A percentile compares a stretch with the other conserved stretches of the same genome.
phyloP scores from a whole-genome alignment of 2,329 filamentous ascomycete species.

The Aspergillus pseudonomiae region DNA sequence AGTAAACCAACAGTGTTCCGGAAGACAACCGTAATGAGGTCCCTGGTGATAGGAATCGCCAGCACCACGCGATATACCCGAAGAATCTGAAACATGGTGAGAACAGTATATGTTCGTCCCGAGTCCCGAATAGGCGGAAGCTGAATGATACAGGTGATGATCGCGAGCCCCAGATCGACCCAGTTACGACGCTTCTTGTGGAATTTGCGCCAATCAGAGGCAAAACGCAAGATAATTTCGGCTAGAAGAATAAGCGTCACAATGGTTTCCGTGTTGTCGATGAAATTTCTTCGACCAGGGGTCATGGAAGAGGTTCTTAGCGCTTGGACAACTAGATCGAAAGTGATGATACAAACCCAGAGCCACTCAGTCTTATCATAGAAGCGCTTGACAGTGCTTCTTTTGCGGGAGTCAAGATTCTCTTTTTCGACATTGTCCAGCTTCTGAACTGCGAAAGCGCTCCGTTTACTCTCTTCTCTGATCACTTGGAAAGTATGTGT shows the following conservation, averaged over 20 bases:
- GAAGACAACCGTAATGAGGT: slow-evolving; percentile 82
- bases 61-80: slow-evolving; percentile 90
- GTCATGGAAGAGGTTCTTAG: slow-evolving; percentile 78
- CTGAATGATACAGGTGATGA: slow-evolving; percentile 83
- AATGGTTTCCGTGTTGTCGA: slow-evolving; percentile 71
- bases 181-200: slow-evolving; percentile 73
- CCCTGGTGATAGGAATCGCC: slow-evolving; percentile 81
- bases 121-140: slow-evolving; percentile 77
- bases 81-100: slow-evolving; percentile 90
- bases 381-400: slow-evolving; percentile 63
- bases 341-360: slow-evolving; percentile 80
- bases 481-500: slow-evolving; percentile 99
- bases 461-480: slow-evolving; percentile 90
- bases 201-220: slow-evolving; percentile 79
- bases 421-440: slow-evolving; percentile 53
- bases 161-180: slow-evolving; percentile 76
- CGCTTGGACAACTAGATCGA: slow-evolving; percentile 77
- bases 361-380: slow-evolving; percentile 75
- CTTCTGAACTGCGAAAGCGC: slow-evolving; percentile 83
- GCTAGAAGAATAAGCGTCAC: slow-evolving; percentile 77
- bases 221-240: slow-evolving; percentile 81
- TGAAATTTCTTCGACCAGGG: slow-evolving; percentile 60
- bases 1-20: slow-evolving; percentile 89
- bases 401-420: slow-evolving; percentile 32
- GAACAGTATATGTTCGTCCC: slow-evolving; percentile 76